phyloP scores from a whole-genome alignment of 345 rosid genomes.

The Heritiera littoralis region DNA sequence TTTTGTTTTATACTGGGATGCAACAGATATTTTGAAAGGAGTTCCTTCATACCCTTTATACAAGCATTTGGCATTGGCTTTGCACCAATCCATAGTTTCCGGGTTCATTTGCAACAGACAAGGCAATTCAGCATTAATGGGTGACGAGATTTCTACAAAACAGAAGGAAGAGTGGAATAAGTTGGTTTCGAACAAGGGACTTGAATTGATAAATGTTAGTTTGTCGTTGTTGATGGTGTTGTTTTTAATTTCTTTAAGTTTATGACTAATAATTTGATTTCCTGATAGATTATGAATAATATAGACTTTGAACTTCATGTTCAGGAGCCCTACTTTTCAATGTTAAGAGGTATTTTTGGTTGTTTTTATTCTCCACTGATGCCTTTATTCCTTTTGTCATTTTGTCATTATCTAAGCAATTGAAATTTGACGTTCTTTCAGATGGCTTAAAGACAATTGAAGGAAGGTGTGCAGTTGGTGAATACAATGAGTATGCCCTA shows the following conservation, averaged over 20 bases:
- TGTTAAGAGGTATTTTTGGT: constrained; percentile 41
- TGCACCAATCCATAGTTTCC: constrained; percentile 41
- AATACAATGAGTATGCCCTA: constrained; percentile 39
- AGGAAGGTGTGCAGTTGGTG: constrained; percentile 45
- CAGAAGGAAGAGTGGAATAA: constrained; percentile 44
- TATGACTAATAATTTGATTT: constrained; percentile 16
- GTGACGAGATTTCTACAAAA: constrained; percentile 30
- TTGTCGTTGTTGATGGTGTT: constrained; percentile 2
- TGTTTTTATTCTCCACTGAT: background rate
- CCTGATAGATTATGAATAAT: constrained; percentile 37
- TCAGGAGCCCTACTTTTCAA: constrained; percentile 51
- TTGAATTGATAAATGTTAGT: constrained; percentile 42
- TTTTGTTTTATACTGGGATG: constrained; percentile 7
- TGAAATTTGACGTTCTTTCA: constrained; percentile 24
- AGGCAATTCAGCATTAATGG: constrained; percentile 25
- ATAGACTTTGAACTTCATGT: constrained; percentile 43
- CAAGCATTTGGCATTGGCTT: constrained; percentile 47
- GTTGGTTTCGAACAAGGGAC: constrained; percentile 38
- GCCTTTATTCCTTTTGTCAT: background rate
- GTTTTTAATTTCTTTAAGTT: background rate
- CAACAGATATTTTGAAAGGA: constrained; percentile 39
- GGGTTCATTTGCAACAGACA: constrained; percentile 31
- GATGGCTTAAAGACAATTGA: constrained; percentile 52
- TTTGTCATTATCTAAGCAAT: background rate
- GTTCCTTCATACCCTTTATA: constrained; percentile 52